phyloP scores from a whole-genome alignment of 768 basidiomycete genomes.

The Nidularia sp. region DNA sequence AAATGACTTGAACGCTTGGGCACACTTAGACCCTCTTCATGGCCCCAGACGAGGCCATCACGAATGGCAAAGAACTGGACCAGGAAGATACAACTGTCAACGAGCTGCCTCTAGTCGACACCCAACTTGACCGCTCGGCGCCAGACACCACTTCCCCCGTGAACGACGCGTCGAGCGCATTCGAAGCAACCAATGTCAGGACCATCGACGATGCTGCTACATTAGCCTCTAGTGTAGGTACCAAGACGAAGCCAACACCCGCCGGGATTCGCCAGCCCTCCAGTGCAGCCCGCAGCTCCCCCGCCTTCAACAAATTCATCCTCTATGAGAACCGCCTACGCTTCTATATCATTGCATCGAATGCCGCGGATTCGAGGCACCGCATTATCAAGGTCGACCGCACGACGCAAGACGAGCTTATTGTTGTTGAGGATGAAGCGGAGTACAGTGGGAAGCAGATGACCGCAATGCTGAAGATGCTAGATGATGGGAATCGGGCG shows the following conservation, averaged over 20 bases:
- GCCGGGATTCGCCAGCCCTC: background rate
- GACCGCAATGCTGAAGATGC: constrained; percentile 88
- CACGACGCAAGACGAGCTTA: constrained; percentile 69
- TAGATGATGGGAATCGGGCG: constrained; percentile 89
- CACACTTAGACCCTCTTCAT: no score
- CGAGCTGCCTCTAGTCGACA: no score
- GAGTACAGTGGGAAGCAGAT: constrained; percentile 89
- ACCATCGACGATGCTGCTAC: background rate
- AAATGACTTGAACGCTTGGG: no score
- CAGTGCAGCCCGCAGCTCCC: constrained; percentile 1
- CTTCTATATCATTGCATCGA: constrained; percentile 91
- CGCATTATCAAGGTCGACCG: constrained; percentile 93
- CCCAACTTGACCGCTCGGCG: no score
- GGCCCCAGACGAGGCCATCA: no score
- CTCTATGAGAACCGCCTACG: constrained; percentile 90
- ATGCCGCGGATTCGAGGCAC: constrained; percentile 83
- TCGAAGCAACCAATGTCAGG: no score
- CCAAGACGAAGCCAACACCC: background rate
- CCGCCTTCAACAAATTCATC: constrained; percentile 78
- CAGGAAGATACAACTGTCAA: no score
- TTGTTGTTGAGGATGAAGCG: constrained; percentile 81
- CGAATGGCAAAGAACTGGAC: no score
- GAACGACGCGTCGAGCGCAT: no score
- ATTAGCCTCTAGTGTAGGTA: background rate
- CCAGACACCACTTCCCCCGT: no score